Evolutionary conservation across 192 early-diverging fungal species (phyloP), one percentile per base, ranked within the genome.

Genomic region (Umbelopsis vinacea): DNA sequence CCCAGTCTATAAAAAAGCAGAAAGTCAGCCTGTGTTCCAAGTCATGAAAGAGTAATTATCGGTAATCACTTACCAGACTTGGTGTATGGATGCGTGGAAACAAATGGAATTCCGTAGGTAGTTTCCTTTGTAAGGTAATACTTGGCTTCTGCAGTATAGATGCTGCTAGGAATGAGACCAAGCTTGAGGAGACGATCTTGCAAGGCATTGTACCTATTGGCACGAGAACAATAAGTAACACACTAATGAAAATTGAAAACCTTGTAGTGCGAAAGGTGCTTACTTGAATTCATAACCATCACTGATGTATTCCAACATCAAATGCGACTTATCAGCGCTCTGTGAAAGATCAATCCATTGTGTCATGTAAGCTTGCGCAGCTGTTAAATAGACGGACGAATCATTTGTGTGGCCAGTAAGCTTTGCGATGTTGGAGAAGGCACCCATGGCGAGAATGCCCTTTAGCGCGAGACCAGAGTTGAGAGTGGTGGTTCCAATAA

Each of bases 221-320:
- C 0, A 43, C 40, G 40, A 12, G 40, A 43, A 40, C 4, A 8
- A 12, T 43, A 7, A 43, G 40, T 43, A 12, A 50, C 48, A 50
- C 17, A 1, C 14, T 26, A 0, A 60, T 35, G 55, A 8, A 1
- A 4, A n/a, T n/a, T 60, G 6, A 60, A 60, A 26, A 60, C 4
- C 15, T 6, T 17, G 9, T 24, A 57, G 15, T 33, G 23, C 29
- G 35, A 26, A 26, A 17, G 3, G 17, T 6, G 35, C 57, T 3
- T 37, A 63, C 57, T 63, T 63, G 33, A 63, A 63, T n/a, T 63
- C 57, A 37, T 63, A 63, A 19, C 57, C 57, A 37, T 63, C 57
- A 3, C 33, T 19, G 26, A 63, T 63, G 33, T 63, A 63, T 63
- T 63, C 57, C 57, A 63, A 37, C 57, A 63, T 63, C 17, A 63